phyloP scores from a whole-genome alignment of 345 rosid species.

The Jatropha curcas region DNA sequence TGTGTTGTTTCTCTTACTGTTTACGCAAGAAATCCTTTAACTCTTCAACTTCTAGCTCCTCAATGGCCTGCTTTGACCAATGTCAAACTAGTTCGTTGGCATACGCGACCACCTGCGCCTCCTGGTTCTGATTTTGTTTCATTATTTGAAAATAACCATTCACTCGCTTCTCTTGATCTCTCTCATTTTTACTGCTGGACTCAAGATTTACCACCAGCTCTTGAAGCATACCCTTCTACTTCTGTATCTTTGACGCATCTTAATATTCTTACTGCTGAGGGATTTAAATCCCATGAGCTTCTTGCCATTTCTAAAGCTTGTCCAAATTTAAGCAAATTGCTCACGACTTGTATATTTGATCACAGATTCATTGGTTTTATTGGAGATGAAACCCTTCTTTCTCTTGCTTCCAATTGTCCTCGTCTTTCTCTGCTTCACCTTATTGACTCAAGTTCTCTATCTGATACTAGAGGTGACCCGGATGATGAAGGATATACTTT shows the following conservation, averaged over 20 bases:
- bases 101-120: not conserved
- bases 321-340: slow-evolving; percentile 9
- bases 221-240: not conserved
- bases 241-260: slow-evolving; percentile 2
- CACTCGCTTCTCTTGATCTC: slow-evolving; percentile 5
- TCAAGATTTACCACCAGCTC: slow-evolving; percentile 8
- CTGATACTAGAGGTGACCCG: slow-evolving; percentile 16
- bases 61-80: slow-evolving; percentile 3
- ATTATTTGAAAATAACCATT: slow-evolving; percentile 9
- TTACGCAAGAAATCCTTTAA: not conserved
- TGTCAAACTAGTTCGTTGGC: slow-evolving; percentile 12
- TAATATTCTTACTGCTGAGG: slow-evolving; percentile 5
- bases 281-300: slow-evolving; percentile 14
- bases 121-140: slow-evolving; percentile 10
- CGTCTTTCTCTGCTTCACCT: slow-evolving; percentile 15
- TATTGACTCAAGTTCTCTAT: slow-evolving; percentile 9
- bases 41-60: slow-evolving; percentile 9
- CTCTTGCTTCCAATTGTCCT: slow-evolving; percentile 13
- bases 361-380: slow-evolving; percentile 15
- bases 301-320: slow-evolving; percentile 13
- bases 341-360: slow-evolving; percentile 14
- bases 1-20: slow-evolving; percentile 13
- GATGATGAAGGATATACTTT: slow-evolving; percentile 12
- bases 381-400: slow-evolving; percentile 4
- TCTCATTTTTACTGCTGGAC: slow-evolving; percentile 14